Base-by-base conservation (phyloP, 2,329 filamentous ascomycete species). In the Leptodontidium sp. region DNA sequence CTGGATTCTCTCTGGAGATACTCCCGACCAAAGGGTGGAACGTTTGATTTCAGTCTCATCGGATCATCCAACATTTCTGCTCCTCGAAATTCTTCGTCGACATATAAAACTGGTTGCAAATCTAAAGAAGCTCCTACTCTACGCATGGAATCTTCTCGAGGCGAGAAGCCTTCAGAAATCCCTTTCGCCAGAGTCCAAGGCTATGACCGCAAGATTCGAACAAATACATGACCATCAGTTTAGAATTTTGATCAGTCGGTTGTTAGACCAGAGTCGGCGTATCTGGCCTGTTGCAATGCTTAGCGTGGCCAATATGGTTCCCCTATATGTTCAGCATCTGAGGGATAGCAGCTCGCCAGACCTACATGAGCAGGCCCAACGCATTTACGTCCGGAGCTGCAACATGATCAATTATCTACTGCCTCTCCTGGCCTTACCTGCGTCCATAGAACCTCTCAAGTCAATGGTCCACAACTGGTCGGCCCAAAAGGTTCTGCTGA, bases 401-500 rank as follows among this genome's bases (percentile, higher is more conserved):
- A 55, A 70, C 5, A 52, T 85, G 4, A 81, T 82, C 73, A 86
- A 86, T 71, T 64, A 73, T 29, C 76, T 81, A 1, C 74, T 87
- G 6, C 69, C 68, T 26, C 72, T 77, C 6, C 79, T 86, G 24
- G 79, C 78, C 29, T 74, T 74, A 61, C 79, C 80, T 17, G 75
- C 83, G 2, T 71, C 74, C 0, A 70, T 75, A 24, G 68, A 77
- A 2, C 80, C 82, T 0, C 71, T 82, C 26, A 65, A 70, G 4
- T 80, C 83, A 47, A 82, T 82, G 77, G 75, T 77, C 4, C 80
- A 84, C 76, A 86, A 85, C 70, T 90, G 88, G 88, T 81, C 85
- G 65, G 87, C 87, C 0, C 86, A 90, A 70, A 84, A 82, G 59
- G 78, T 82, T 5, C 79, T 91, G 35, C 77, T 91, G 29, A 79